Percentiles rank a stretch among this genome's conserved stretches.
phyloP scores from a whole-genome alignment of 1,284 basidiomycete species.

The Ceratorhiza oryzae-sativae region DNA sequence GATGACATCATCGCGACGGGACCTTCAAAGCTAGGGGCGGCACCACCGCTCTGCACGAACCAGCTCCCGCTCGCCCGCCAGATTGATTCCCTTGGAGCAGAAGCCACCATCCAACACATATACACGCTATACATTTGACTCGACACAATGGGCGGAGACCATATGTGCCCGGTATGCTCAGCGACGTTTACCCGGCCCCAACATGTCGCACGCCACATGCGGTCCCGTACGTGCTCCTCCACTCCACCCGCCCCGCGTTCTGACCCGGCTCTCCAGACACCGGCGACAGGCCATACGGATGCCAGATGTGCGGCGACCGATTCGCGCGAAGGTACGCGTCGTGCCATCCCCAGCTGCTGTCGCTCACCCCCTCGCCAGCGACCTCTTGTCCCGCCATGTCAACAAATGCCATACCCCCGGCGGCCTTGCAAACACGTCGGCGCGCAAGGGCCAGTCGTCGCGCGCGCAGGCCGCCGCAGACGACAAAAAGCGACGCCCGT shows the following conservation, averaged over 20 bases:
- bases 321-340: slow-evolving; percentile 78
- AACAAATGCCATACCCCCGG: slow-evolving; percentile 88
- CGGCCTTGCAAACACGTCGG: slow-evolving; percentile 61
- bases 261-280: slow-evolving; percentile 64
- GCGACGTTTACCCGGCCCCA: slow-evolving; percentile 37
- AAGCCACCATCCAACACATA: not conserved
- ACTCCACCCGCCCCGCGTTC: slow-evolving; percentile 6
- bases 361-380: slow-evolving; percentile 56
- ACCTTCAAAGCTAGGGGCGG: slow-evolving; percentile 26
- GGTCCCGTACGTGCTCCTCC: slow-evolving; percentile 24
- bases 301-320: slow-evolving; percentile 86
- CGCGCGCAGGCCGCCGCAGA: slow-evolving; percentile 38
- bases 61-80: slow-evolving; percentile 9
- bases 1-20: slow-evolving; percentile 23
- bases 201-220: slow-evolving; percentile 40
- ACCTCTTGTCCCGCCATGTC: slow-evolving; percentile 85
- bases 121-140: not conserved
- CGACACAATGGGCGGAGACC: slow-evolving; percentile 32
- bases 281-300: slow-evolving; percentile 91
- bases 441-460: slow-evolving; percentile 47
- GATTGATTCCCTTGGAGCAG: slow-evolving; percentile 1
- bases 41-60: slow-evolving; percentile 8
- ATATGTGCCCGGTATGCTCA: slow-evolving; percentile 37
- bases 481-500: slow-evolving; percentile 48
- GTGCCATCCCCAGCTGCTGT: slow-evolving; percentile 16